Conservation (phyloP, 192 early-diverging fungal species). For the Coemansia reversa region DNA sequence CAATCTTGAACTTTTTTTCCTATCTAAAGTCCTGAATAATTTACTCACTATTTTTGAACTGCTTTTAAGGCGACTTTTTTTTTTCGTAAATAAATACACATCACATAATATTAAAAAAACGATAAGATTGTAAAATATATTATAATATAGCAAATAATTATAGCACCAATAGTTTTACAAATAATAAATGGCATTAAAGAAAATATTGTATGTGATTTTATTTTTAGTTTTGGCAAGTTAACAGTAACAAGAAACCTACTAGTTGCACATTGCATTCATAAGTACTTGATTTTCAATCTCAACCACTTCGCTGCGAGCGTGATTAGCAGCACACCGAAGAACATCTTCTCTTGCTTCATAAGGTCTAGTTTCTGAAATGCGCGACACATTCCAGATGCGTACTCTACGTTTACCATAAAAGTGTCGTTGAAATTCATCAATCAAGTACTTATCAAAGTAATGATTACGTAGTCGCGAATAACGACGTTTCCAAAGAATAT, state of each 20-base stretch:
- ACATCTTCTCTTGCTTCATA: constrained; percentile 25
- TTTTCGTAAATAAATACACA: not conserved
- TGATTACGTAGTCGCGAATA: constrained; percentile 30
- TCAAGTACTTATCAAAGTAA: constrained; percentile 29
- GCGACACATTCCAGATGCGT: constrained; percentile 47
- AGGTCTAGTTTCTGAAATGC: constrained; percentile 30
- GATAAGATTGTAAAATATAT: not conserved
- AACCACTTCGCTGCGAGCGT: constrained; percentile 47
- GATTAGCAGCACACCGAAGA: constrained; percentile 49
- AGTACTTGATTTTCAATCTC: constrained; percentile 53
- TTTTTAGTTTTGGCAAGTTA: not conserved
- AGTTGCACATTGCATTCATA: constrained; percentile 29
- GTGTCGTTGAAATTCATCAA: constrained; percentile 12
- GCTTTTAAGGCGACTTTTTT: not conserved
- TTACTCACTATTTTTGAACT: not conserved
- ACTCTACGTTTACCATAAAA: constrained; percentile 7
- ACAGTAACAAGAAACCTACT: not conserved
- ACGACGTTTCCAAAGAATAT: constrained; percentile 31
- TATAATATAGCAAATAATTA: too few relatives aligned
- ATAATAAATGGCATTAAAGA: not conserved
- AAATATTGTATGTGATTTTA: not conserved
- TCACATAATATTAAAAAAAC: not conserved
- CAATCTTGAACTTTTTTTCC: not conserved
- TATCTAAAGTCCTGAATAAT: not conserved
- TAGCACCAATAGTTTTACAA: too few relatives aligned